Base-by-base conservation (phyloP, 1,139 yeast genomes). In the Chernovozyma aurita region DNA sequence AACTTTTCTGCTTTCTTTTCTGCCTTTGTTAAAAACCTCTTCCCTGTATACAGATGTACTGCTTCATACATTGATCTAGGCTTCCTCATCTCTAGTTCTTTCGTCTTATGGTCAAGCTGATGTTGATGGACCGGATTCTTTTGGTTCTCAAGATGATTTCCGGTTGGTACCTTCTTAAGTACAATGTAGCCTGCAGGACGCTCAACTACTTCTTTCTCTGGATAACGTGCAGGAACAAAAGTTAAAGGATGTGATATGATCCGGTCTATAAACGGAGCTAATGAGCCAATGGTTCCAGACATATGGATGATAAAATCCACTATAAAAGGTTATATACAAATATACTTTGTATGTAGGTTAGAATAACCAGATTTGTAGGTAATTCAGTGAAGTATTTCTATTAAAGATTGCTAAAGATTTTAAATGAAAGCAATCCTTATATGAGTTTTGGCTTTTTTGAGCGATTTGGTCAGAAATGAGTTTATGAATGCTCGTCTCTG, bases 11-110 rank as follows among this genome's bases (percentile, higher is more conserved):
- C 53, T 38, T 53, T 60, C 45, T 57, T 56, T 41, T 69, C 71
- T 31, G 59, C 57, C 40, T 64, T 67, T 17, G 70, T 58, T 29
- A 70, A 52, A 46, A 69, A 72, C 47, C 67, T 73, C 46, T 65
- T 69, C 17, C 80, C 80, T 1, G 80, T 70, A 50, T 77, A 77
- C 3, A 75, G 72, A 7, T 80, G 80, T 26, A 77, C 76, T 2
- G 82, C 82, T 50, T 76, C 81, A 3, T 80, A 80, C 74, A 77
- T 66, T 22, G 79, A 70, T 44, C 58, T 66, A 4, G 79, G 78
- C 31, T 46, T 48, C 34, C 40, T 41, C 37, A 33, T 28, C 15
- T 21, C 29, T 22, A 4, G 34, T 27, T 15, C 12, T 31, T 18
- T 16, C 20, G 12, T 13, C 6, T 25, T 26, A 17, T 32, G 30